These are phyloP conservation scores for Lachnellula occidentalis DNA, from an alignment of 2,329 filamentous ascomycete species.

Conservation along the genomic window DNA sequence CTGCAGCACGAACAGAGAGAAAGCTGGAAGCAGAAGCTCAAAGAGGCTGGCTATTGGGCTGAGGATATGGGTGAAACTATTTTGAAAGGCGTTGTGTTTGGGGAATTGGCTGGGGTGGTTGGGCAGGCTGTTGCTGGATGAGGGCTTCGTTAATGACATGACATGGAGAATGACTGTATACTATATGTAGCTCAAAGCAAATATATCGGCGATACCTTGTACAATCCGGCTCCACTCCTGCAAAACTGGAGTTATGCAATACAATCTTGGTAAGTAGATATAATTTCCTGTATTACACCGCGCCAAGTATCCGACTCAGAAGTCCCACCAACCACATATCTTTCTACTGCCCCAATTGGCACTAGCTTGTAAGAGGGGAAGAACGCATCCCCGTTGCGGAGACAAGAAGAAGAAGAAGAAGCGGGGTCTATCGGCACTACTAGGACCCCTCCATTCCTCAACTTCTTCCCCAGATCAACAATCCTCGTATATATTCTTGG, in stretches of 20 bases:
- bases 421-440: too few species aligned
- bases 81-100: constrained; percentile 31
- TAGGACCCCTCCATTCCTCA: not conserved
- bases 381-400: too few species aligned
- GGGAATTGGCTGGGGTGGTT: constrained; percentile 27
- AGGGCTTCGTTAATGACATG: too few species aligned
- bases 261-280: not conserved
- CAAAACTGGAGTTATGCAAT: not conserved
- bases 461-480: not conserved
- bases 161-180: too few species aligned
- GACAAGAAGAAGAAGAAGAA: too few species aligned
- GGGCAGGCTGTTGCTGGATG: constrained; percentile 22
- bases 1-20: constrained; percentile 25
- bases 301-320: too few species aligned
- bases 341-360: too few species aligned
- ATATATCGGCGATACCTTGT: not conserved
- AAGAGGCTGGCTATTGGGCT: constrained; percentile 30
- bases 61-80: constrained; percentile 28
- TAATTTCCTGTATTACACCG: not conserved
- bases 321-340: too few species aligned
- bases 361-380: too few species aligned
- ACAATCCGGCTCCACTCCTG: not conserved
- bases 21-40: constrained; percentile 28
- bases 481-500: too few species aligned
- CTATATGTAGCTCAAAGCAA: not conserved